Evolutionary conservation across 1,284 basidiomycete species (phyloP), one percentile per base, ranked within the genome.

Genomic region (Austropuccinia psidii): DNA sequence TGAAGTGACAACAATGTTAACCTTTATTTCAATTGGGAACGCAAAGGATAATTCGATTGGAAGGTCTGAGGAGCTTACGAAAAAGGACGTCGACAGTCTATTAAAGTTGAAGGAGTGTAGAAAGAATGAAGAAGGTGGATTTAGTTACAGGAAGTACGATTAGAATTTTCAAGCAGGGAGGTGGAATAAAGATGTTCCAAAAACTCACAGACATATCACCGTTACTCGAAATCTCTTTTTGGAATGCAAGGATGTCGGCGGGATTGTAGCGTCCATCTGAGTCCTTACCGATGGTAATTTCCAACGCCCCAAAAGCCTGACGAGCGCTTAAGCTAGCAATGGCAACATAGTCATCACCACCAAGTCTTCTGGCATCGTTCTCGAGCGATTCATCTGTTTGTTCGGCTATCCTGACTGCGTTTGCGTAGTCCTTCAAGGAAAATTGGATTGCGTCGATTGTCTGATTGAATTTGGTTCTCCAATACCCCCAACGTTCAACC

Each of bases 191-290:
- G n/a, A n/a, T n/a, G n/a, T n/a, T n/a, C n/a, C n/a, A n/a, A n/a
- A 31, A 33, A 27, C 70, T 64, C 33, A 73, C 68, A 70, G 64
- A 68, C 79, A 80, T 80, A 75, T 80, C 79, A n/a, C 79, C 79
- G 67, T 80, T 79, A 60, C 77, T 78, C 33, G 77, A 78, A 52
- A 80, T 79, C 70, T 80, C 79, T 68, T 80, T 80, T 69, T 79
- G 77, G 75, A 79, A 79, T 58, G 79, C 75, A 19, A 77, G 70
- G 1, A 78, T 77, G 73, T 79, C 78, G 31, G 74, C 74, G 1
- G 75, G 76, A 72, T 78, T 76, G 74, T 77, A 79, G 11, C 47
- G 29, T 11, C 72, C 72, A 24, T 57, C 24, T 54, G 74, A 74
- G 21, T 74, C 41, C 35, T 49, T 64, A 45, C 76, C 75, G 29